Evolutionary conservation across 352 stramenopile genomes (phyloP), one percentile per base, ranked within the genome.

Genomic region (Phytophthora constricta): DNA sequence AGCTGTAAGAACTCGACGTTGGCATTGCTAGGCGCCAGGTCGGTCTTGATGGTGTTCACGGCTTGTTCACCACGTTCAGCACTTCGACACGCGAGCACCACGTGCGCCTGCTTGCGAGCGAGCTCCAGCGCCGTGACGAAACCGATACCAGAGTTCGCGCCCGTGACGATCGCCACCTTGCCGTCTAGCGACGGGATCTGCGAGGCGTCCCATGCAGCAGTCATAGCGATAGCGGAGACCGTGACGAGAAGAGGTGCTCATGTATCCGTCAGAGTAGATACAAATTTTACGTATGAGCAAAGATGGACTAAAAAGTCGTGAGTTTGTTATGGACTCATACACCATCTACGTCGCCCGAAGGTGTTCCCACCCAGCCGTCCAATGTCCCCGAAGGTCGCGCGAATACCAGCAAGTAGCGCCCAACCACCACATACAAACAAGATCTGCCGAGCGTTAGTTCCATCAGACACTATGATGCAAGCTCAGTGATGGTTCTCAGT

Each of bases 401-500:
- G 14, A 23, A 47, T 47, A 23, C 41, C 41, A 47, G 41, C 7
- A 13, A 37, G 31, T 37, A 37, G 13, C 31, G 31, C 7, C 7
- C 31, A 37, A 37, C n/a, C n/a, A 47, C 41, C 41, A 47, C 16
- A 20, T 11, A 37, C 13, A 5, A 20, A 22, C 41, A 47, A 47
- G 41, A 47, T 47, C 41, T 23, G 3, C 41, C 34, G 11, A 10
- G 9, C 34, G 34, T 42, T 7, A 37, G 31, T 13, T 37, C 4
- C 17, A 7, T 19, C 37, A 37, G 31, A 7, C 62, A 85, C 42
- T 42, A 93, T 93, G 84, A 96, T 96, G 87, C 86, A 96, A 70
- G 93, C 93, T 59, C 90, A 26, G 90, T 98, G 61, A 98, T 98
- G 93, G 95, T 98, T 73, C 79, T 98, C 48, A 98, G 93, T 98